These are phyloP conservation scores for Multifurca ochricompacta DNA, from an alignment of 768 basidiomycete genomes.

Conservation along the genomic window DNA sequence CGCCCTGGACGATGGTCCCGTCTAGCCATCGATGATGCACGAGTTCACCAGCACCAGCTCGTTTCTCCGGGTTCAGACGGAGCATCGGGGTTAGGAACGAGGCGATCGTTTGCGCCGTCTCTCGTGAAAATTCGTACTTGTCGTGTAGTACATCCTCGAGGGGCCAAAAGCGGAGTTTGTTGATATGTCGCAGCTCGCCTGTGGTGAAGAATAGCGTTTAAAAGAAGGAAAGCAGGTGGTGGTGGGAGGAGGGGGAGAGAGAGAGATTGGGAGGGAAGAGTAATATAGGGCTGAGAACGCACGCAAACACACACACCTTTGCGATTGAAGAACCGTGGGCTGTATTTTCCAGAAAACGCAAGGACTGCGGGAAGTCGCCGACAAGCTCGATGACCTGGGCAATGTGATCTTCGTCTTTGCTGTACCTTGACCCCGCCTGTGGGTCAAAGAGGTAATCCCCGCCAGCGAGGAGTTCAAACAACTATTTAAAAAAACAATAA, in stretches of 20 bases:
- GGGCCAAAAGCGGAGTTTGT: conserved; percentile 90
- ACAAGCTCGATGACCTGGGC: conserved; percentile 96
- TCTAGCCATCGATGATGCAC: conserved; percentile 84
- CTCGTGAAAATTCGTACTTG: conserved; percentile 88
- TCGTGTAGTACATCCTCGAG: conserved; percentile 76
- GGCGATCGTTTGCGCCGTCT: conserved; percentile 74
- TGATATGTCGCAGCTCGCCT: conserved; percentile 89
- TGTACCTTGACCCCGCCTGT: conserved; percentile 87
- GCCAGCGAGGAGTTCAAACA: conserved; percentile 92
- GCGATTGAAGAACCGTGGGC: conserved; percentile 92
- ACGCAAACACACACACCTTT: conserved; percentile 81
- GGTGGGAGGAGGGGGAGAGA: background rate
- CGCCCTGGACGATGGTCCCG: conserved; percentile 79
- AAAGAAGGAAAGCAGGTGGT: no score
- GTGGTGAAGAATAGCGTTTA: background rate
- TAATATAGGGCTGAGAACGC: no score
- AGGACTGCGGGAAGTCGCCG: conserved; percentile 81
- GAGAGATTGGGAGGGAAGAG: no score
- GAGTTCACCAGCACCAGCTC: conserved; percentile 83
- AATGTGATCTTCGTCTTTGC: conserved; percentile 95
- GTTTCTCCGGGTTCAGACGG: conserved; percentile 76
- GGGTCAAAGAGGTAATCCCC: conserved; percentile 99
- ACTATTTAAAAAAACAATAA: conserved; percentile 38
- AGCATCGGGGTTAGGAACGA: conserved; percentile 88
- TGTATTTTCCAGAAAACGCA: conserved; percentile 88